These are phyloP conservation scores for Leptoxyphium fumago DNA, from an alignment of 2,329 filamentous ascomycete genomes.

Conservation along the genomic window DNA sequence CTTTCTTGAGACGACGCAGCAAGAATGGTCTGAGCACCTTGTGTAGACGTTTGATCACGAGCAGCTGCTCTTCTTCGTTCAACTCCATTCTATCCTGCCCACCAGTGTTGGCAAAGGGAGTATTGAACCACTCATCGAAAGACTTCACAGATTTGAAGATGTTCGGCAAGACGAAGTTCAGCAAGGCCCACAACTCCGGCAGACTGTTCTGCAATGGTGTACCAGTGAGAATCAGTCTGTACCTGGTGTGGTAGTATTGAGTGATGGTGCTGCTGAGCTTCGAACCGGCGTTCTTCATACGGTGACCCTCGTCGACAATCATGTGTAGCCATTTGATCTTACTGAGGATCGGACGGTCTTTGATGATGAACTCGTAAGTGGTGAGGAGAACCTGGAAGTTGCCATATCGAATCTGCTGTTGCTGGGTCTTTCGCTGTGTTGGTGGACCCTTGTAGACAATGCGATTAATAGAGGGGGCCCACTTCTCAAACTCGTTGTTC, in stretches of 20 bases:
- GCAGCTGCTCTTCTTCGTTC: constrained; percentile 97
- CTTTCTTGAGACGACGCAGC: constrained; percentile 95
- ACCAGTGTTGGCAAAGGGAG: constrained; percentile 94
- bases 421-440: constrained; percentile 71
- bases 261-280: constrained; percentile 93
- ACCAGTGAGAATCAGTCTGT: constrained; percentile 91
- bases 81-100: constrained; percentile 98
- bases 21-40: constrained; percentile 96
- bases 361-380: constrained; percentile 99
- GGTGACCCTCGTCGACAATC: constrained; percentile 98
- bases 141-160: constrained; percentile 99
- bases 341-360: constrained; percentile 83
- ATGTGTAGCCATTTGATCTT: constrained; percentile 99
- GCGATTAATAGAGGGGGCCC: constrained; percentile 74
- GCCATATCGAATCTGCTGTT: constrained; percentile 85
- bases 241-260: constrained; percentile 86
- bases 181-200: constrained; percentile 88
- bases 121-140: constrained; percentile 99
- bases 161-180: constrained; percentile 94
- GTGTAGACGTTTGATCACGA: constrained; percentile 94
- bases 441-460: constrained; percentile 97
- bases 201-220: constrained; percentile 96
- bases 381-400: constrained; percentile 93
- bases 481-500: constrained; percentile 98
- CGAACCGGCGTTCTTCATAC: constrained; percentile 97